phyloP scores from a whole-genome alignment of 441 rosid species.

The Kokia cookei region DNA sequence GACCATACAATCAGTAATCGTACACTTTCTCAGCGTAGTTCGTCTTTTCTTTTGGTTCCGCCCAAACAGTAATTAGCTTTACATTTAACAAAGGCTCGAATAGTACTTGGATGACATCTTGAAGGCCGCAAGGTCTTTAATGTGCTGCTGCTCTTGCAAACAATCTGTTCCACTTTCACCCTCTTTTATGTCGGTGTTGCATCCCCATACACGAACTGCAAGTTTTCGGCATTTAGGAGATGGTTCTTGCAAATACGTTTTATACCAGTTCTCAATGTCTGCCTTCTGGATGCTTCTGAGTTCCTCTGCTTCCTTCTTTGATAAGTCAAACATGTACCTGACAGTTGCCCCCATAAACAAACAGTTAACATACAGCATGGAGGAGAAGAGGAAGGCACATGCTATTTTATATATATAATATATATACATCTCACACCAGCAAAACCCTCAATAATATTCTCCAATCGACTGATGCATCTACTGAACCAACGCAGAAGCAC shows the following conservation, averaged over 20 bases:
- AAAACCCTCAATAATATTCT: neutral
- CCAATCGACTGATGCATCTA: neutral
- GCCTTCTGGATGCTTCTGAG: slow-evolving; percentile 47
- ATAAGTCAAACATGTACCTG: slow-evolving; percentile 83
- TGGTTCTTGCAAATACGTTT: slow-evolving; percentile 54
- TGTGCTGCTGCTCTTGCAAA: slow-evolving; percentile 20
- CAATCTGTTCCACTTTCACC: slow-evolving; percentile 25
- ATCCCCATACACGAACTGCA: slow-evolving; percentile 86
- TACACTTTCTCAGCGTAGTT: neutral
- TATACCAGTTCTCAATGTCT: slow-evolving; percentile 69
- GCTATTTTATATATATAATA: neutral
- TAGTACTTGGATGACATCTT: slow-evolving; percentile 61
- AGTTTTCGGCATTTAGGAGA: slow-evolving; percentile 82
- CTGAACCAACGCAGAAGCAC: neutral
- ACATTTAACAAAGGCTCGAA: slow-evolving; percentile 49
- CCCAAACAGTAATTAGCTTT: neutral
- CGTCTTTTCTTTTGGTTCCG: neutral
- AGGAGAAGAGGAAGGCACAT: neutral
- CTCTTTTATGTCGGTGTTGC: slow-evolving; percentile 56
- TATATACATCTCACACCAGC: neutral
- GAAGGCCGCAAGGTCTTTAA: slow-evolving; percentile 46
- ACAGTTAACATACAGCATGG: neutral
- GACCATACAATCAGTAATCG: neutral
- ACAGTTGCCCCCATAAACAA: neutral
- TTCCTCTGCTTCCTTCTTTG: slow-evolving; percentile 73